Percentiles rank a stretch among this genome's conserved stretches.
These are phyloP conservation scores for Ammopiptanthus mongolicus DNA, from an alignment of 306 rosid genomes.

Conservation along the genomic window DNA sequence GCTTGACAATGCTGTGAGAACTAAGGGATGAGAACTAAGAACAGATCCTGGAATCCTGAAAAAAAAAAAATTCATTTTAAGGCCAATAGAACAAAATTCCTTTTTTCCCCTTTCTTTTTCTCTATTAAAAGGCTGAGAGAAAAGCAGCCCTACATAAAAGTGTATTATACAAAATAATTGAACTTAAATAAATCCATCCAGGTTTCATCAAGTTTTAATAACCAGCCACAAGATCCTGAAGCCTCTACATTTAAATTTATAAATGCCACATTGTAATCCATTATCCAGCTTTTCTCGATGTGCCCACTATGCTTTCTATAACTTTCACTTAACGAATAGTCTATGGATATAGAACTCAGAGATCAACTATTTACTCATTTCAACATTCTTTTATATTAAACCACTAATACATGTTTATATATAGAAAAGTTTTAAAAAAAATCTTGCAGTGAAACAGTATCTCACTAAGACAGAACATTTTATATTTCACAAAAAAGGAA, in stretches of 20 bases:
- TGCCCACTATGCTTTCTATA: neutral
- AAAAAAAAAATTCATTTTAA: slow-evolving; percentile 2
- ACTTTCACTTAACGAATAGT: neutral
- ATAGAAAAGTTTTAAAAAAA: neutral
- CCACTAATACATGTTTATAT: neutral
- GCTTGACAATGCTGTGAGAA: slow-evolving; percentile 87
- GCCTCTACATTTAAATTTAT: neutral
- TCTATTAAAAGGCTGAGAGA: neutral
- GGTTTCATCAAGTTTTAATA: neutral
- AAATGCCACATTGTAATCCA: neutral
- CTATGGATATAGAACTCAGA: neutral
- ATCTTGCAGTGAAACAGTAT: neutral
- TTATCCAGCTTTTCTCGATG: neutral
- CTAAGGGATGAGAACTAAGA: slow-evolving; percentile 91
- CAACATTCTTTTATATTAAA: neutral
- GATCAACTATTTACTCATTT: neutral
- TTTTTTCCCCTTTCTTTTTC: neutral
- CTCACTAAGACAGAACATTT: neutral
- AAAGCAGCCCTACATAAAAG: neutral
- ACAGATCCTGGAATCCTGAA: slow-evolving; percentile 87
- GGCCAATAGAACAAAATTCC: neutral
- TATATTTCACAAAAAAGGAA: neutral
- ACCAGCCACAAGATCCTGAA: neutral
- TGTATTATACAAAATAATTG: neutral
- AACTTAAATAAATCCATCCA: neutral